Percentiles rank a stretch among this genome's conserved stretches.
Evolutionary conservation across 306 rosid species (phyloP).

Genomic region (Quercus dentata): DNA sequence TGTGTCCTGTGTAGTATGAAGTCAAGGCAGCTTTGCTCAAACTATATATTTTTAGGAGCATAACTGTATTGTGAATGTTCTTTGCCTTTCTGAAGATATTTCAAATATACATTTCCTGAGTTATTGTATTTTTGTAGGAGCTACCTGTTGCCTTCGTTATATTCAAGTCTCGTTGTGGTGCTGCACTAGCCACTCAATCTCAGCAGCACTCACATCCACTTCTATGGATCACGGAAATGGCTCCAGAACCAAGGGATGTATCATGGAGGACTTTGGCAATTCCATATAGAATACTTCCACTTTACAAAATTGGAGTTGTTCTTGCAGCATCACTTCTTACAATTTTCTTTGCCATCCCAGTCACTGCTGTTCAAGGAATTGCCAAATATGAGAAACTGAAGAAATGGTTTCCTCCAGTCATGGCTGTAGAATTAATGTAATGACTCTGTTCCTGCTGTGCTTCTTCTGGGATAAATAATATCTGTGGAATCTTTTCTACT

Average conservation of each 20-base stretch:
- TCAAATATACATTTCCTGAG: neutral
- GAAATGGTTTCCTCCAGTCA: slow-evolving; percentile 94
- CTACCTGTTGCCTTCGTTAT: slow-evolving; percentile 78
- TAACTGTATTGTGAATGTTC: no score
- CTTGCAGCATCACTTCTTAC: slow-evolving; percentile 74
- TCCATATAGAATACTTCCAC: slow-evolving; percentile 54
- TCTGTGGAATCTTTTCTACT: neutral
- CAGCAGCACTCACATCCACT: slow-evolving; percentile 79
- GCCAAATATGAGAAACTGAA: slow-evolving; percentile 84
- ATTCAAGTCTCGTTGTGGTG: slow-evolving; percentile 75
- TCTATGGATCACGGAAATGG: slow-evolving; percentile 71
- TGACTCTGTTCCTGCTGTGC: slow-evolving; percentile 19
- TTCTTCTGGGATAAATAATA: neutral
- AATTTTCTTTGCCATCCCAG: slow-evolving; percentile 82
- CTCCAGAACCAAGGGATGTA: slow-evolving; percentile 91
- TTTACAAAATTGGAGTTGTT: slow-evolving; percentile 54
- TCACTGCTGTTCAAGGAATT: slow-evolving; percentile 92
- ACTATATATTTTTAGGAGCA: no score
- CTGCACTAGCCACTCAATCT: slow-evolving; percentile 68
- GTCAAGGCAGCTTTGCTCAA: no score
- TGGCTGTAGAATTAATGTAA: slow-evolving; percentile 81
- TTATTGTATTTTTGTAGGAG: slow-evolving; percentile 46
- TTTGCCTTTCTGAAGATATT: neutral
- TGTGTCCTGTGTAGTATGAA: no score
- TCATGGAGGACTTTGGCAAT: slow-evolving; percentile 84